Percentiles rank a stretch among this genome's conserved stretches.
Conservation (phyloP, 192 early-diverging fungal genomes). For the Entomortierella parvispora region DNA sequence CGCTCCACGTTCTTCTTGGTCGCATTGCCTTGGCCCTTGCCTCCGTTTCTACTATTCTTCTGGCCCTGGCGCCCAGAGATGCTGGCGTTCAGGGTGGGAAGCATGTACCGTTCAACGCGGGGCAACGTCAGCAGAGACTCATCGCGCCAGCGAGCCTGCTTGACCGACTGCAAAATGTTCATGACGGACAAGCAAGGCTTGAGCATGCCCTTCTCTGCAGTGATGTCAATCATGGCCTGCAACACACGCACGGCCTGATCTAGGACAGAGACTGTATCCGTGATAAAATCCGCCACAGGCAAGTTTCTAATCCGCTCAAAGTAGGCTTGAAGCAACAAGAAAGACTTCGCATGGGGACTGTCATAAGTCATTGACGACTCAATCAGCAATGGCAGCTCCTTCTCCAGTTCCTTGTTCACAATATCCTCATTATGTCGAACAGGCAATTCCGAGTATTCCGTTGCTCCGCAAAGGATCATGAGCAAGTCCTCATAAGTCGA, state of each 20-base stretch:
- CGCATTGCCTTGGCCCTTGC: background rate
- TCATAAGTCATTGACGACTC: constrained; percentile 71
- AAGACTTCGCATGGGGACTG: constrained; percentile 91
- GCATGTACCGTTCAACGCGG: constrained; percentile 54
- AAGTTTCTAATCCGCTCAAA: constrained; percentile 76
- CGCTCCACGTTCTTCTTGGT: constrained; percentile 21
- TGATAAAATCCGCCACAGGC: constrained; percentile 90
- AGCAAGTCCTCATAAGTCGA: constrained; percentile 72
- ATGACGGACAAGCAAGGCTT: constrained; percentile 76
- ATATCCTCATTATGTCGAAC: constrained; percentile 96
- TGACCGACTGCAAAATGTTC: constrained; percentile 90
- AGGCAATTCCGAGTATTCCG: constrained; percentile 92
- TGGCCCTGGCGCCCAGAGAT: constrained; percentile 35
- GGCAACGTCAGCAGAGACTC: constrained; percentile 84
- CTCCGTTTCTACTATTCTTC: background rate
- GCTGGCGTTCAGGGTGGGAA: constrained; percentile 26
- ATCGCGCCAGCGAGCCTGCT: constrained; percentile 87
- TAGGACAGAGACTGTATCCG: constrained; percentile 90
- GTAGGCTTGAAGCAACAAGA: constrained; percentile 90
- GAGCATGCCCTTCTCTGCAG: constrained; percentile 76
- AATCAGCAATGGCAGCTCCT: constrained; percentile 73
- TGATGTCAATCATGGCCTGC: constrained; percentile 94
- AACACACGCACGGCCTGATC: constrained; percentile 92
- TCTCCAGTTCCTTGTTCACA: constrained; percentile 85
- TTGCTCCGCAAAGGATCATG: constrained; percentile 80